phyloP scores from a whole-genome alignment of 192 early-diverging fungal species.

The Backusella tuberculispora region DNA sequence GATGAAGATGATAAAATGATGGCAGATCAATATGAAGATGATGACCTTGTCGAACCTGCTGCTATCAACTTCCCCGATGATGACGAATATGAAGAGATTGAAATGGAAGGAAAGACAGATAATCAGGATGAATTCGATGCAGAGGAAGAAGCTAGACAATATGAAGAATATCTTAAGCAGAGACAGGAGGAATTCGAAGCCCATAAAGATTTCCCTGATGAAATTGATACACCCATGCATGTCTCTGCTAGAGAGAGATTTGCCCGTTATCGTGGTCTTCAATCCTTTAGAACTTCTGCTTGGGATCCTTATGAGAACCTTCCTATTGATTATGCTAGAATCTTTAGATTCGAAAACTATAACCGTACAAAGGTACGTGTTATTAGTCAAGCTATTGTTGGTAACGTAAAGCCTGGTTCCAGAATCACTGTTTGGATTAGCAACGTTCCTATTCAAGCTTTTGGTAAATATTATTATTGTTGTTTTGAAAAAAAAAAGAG shows the following conservation, averaged over 20 bases:
- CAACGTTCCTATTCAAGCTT: conserved; percentile 66
- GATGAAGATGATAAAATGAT: conserved; percentile 37
- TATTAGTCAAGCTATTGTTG: conserved; percentile 55
- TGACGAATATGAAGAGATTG: conserved; percentile 61
- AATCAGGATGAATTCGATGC: conserved; percentile 39
- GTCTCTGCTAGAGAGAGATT: conserved; percentile 84
- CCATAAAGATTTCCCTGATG: conserved; percentile 93
- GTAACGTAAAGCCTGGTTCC: conserved; percentile 60
- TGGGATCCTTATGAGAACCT: conserved; percentile 99
- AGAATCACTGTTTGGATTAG: conserved; percentile 76
- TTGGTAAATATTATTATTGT: conserved; percentile 37
- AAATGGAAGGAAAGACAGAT: conserved; percentile 37
- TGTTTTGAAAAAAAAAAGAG: neutral
- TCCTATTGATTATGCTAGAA: conserved; percentile 92
- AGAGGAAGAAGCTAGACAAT: conserved; percentile 51
- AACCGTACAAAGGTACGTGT: conserved; percentile 79
- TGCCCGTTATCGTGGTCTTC: conserved; percentile 92
- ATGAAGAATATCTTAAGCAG: conserved; percentile 62
- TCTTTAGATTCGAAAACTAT: conserved; percentile 96
- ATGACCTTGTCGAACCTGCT: conserved; percentile 39
- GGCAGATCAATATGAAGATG: conserved; percentile 35
- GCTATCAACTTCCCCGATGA: conserved; percentile 43
- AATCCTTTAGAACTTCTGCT: conserved; percentile 91
- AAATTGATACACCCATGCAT: conserved; percentile 93
- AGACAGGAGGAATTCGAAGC: conserved; percentile 70